phyloP scores from a whole-genome alignment of 1,139 yeast genomes.

The Pichia sp. region DNA sequence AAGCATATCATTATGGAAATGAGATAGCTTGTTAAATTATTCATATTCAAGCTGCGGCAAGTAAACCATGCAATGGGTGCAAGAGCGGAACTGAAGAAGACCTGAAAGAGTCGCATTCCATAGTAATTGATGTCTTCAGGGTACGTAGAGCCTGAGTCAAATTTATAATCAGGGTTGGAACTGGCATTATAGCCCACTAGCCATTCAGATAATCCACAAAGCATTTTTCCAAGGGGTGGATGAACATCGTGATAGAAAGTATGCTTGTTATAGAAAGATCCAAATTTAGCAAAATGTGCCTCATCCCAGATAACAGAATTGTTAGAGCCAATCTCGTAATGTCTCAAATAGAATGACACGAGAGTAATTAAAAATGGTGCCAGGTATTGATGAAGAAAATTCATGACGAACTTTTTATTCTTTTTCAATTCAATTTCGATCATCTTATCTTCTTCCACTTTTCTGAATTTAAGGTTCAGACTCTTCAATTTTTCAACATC shows the following conservation, averaged over 20 bases:
- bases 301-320: constrained; percentile 89
- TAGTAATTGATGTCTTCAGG: constrained; percentile 50
- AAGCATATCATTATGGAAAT: constrained; percentile 54
- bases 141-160: constrained; percentile 52
- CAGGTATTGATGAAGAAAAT: no score
- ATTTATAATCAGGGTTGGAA: constrained; percentile 36
- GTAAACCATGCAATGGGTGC: constrained; percentile 62
- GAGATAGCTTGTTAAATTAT: constrained; percentile 42
- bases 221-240: constrained; percentile 70
- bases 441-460: no score
- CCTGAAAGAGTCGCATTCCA: constrained; percentile 61
- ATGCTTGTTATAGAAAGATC: constrained; percentile 46
- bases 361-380: constrained; percentile 46
- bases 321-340: constrained; percentile 57
- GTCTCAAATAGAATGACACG: constrained; percentile 59
- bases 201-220: constrained; percentile 61
- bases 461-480: no score
- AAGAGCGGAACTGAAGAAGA: constrained; percentile 53
- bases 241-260: constrained; percentile 74
- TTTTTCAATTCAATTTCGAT: no score
- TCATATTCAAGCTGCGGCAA: constrained; percentile 41
- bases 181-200: constrained; percentile 50
- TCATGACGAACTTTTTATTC: no score
- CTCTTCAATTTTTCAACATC: no score
- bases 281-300: constrained; percentile 71